A percentile compares a stretch with the other conserved stretches of the same genome.
phyloP scores from a whole-genome alignment of 2,329 filamentous ascomycete genomes.

The Ceratocystis cacaofunesta region DNA sequence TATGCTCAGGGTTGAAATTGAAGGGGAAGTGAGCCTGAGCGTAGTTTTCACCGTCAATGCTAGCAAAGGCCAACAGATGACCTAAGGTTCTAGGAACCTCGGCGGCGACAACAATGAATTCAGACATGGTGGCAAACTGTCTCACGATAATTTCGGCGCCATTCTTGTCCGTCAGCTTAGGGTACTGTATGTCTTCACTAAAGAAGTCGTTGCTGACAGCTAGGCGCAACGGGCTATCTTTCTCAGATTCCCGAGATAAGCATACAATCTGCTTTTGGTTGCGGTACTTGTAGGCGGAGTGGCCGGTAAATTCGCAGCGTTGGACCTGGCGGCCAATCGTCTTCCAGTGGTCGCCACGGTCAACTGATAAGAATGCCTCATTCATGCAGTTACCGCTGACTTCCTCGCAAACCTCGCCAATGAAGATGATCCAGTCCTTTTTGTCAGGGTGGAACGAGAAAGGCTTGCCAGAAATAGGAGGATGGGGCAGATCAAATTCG shows the following conservation, averaged over 20 bases:
- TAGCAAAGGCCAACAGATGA: conserved; percentile 61
- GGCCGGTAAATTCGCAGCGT: conserved; percentile 77
- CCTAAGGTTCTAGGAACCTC: conserved; percentile 31
- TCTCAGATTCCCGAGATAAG: conserved; percentile 35
- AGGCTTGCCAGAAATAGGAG: conserved; percentile 30
- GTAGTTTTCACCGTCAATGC: conserved; percentile 69
- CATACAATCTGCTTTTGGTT: conserved; percentile 44
- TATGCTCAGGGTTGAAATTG: conserved; percentile 62
- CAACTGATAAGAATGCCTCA: conserved; percentile 60
- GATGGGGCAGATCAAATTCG: conserved; percentile 54
- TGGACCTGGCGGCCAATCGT: conserved; percentile 57
- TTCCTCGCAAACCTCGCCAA: conserved; percentile 54
- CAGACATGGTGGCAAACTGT: conserved; percentile 86
- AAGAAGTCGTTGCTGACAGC: conserved; percentile 71
- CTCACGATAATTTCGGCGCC: conserved; percentile 43
- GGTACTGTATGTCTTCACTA: conserved; percentile 31
- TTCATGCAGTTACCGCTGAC: conserved; percentile 47
- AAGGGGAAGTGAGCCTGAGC: conserved; percentile 73
- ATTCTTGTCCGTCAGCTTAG: conserved; percentile 45
- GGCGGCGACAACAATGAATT: conserved; percentile 84
- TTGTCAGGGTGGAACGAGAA: conserved; percentile 71
- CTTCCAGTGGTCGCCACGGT: conserved; percentile 70
- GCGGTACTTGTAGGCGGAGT: conserved; percentile 39
- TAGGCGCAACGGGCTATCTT: conserved; percentile 49
- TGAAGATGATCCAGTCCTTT: conserved; percentile 87